Percentiles rank a stretch among this genome's conserved stretches.
These are phyloP conservation scores for Prunus fruticosa DNA, from an alignment of 306 rosid genomes.

Conservation along the genomic window DNA sequence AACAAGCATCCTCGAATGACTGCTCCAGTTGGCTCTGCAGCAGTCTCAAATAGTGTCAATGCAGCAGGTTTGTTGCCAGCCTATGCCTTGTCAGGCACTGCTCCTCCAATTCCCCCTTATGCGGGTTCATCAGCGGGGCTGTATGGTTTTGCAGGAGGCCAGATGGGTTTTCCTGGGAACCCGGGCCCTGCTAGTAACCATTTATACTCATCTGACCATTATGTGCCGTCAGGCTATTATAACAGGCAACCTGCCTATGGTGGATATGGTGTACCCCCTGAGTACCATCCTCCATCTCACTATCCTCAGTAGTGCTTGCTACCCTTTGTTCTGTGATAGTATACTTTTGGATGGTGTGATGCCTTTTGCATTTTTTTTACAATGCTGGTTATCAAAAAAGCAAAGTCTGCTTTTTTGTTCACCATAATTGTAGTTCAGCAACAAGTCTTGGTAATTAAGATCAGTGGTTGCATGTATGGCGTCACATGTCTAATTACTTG, in stretches of 20 bases:
- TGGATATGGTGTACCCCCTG: slow-evolving; percentile 49
- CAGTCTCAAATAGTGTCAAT: slow-evolving; percentile 27
- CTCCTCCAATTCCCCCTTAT: slow-evolving; percentile 40
- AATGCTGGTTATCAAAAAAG: slow-evolving; percentile 22
- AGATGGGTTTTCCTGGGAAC: slow-evolving; percentile 46
- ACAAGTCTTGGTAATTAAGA: slow-evolving; percentile 32
- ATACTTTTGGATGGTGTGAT: slow-evolving; percentile 32
- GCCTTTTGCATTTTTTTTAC: slow-evolving; percentile 24
- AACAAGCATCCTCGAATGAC: slow-evolving; percentile 44
- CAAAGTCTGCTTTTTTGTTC: slow-evolving; percentile 32
- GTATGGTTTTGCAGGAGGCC: slow-evolving; percentile 49
- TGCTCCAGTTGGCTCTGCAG: slow-evolving; percentile 35
- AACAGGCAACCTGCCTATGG: slow-evolving; percentile 42
- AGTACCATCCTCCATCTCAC: slow-evolving; percentile 48
- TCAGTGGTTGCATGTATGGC: slow-evolving; percentile 28
- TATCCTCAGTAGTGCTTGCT: slow-evolving; percentile 48
- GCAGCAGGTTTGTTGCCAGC: slow-evolving; percentile 48
- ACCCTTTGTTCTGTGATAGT: slow-evolving; percentile 19
- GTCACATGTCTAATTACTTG: slow-evolving; percentile 33
- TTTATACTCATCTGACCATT: slow-evolving; percentile 38
- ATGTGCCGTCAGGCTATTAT: slow-evolving; percentile 42
- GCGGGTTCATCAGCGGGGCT: slow-evolving; percentile 48
- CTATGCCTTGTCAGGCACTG: slow-evolving; percentile 45
- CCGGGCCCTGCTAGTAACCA: slow-evolving; percentile 46
- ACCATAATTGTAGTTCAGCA: slow-evolving; percentile 29